Conservation (phyloP, 2,329 filamentous ascomycete species). For the Coniochaeta pulveracea region DNA sequence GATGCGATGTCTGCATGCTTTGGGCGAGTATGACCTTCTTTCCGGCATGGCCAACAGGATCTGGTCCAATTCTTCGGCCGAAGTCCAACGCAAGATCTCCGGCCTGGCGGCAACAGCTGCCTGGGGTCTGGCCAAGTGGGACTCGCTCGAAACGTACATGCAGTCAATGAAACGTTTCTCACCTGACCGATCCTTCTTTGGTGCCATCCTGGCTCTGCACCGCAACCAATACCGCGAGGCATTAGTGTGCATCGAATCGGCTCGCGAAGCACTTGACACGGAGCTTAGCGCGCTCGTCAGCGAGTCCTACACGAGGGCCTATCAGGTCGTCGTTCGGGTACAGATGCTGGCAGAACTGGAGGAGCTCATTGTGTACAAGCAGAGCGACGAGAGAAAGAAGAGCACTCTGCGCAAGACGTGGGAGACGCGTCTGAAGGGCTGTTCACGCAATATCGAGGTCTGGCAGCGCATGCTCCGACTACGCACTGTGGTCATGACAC, state of each 20-base stretch:
- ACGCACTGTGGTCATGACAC: conserved; percentile 80
- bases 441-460: conserved; percentile 93
- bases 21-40: conserved; percentile 94
- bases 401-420: conserved; percentile 86
- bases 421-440: conserved; percentile 90
- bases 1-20: conserved; percentile 93
- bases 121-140: conserved; percentile 95
- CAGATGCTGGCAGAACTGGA: conserved; percentile 99
- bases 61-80: conserved; percentile 80
- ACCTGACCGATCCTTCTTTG: conserved; percentile 94
- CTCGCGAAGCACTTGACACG: conserved; percentile 85
- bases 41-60: conserved; percentile 83
- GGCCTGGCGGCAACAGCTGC: conserved; percentile 90
- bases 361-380: conserved; percentile 96
- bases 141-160: conserved; percentile 95
- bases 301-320: conserved; percentile 95
- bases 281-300: conserved; percentile 94
- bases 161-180: conserved; percentile 90
- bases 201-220: conserved; percentile 88
- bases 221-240: conserved; percentile 93
- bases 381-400: conserved; percentile 80
- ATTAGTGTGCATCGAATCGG: conserved; percentile 78
- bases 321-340: conserved; percentile 93
- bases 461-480: conserved; percentile 98
- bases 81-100: conserved; percentile 83